These are phyloP conservation scores for Ceriops zippeliana DNA, from an alignment of 345 rosid species.

Conservation along the genomic window DNA sequence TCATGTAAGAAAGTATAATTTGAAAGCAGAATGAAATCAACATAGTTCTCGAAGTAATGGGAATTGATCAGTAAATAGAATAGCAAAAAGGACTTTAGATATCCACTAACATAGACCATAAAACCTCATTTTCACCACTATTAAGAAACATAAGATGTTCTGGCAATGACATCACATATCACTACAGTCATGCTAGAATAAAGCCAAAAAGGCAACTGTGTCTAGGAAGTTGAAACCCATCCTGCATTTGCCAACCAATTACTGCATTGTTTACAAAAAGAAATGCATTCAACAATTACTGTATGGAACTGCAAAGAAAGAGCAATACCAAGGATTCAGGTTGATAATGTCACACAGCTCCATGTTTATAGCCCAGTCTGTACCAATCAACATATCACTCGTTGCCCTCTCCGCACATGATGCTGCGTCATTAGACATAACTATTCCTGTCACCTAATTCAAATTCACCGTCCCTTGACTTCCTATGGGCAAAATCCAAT, in stretches of 20 bases:
- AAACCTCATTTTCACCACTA: too few species aligned
- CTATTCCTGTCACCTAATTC: not conserved
- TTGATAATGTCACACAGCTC: conserved; percentile 89
- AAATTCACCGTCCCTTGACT: too few species aligned
- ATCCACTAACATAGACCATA: not conserved
- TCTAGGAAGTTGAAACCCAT: too few species aligned
- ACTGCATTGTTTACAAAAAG: too few species aligned
- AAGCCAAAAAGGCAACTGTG: too few species aligned
- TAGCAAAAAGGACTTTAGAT: not conserved
- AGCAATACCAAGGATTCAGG: conserved; percentile 75
- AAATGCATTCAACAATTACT: too few species aligned
- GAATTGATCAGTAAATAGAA: not conserved
- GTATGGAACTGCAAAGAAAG: not conserved
- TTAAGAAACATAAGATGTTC: too few species aligned
- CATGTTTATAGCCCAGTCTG: conserved; percentile 94
- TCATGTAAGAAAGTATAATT: not conserved
- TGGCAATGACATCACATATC: too few species aligned
- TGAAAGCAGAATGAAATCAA: not conserved
- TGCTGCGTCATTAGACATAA: conserved; percentile 69
- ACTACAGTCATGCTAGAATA: too few species aligned
- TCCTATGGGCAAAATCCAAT: too few species aligned
- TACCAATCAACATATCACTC: conserved; percentile 78
- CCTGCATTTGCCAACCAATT: too few species aligned
- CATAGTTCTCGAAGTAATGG: not conserved
- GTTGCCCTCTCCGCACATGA: conserved; percentile 97